phyloP scores from a whole-genome alignment of 495 filamentous ascomycete species.

The Hyaloscypha bicolor region DNA sequence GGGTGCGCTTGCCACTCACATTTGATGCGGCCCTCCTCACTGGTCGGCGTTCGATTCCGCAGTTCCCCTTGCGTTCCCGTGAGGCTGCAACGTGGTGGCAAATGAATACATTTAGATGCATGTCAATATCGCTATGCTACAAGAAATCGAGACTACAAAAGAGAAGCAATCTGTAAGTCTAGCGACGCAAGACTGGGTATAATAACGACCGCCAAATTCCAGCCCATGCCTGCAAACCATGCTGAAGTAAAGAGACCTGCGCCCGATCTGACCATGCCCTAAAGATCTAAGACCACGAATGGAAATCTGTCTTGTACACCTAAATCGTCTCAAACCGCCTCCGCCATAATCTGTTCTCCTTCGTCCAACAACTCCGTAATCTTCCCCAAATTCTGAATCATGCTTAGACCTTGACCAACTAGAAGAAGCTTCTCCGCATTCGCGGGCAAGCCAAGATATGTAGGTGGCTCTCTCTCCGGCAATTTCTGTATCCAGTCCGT shows the following conservation, averaged over 20 bases:
- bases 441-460: conserved; percentile 92
- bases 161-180: conserved; percentile 21
- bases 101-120: neutral
- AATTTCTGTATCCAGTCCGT: conserved; percentile 88
- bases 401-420: conserved; percentile 82
- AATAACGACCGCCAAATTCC: conserved; percentile 15
- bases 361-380: conserved; percentile 89
- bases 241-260: conserved; percentile 17
- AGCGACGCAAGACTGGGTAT: conserved; percentile 25
- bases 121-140: conserved; percentile 19
- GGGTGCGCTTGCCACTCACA: too few relatives aligned
- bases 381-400: conserved; percentile 81
- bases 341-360: conserved; percentile 86
- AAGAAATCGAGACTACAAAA: conserved; percentile 12
- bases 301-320: conserved; percentile 20
- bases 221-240: conserved; percentile 23
- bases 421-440: conserved; percentile 96
- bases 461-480: conserved; percentile 94
- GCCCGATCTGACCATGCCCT: conserved; percentile 25
- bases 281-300: conserved; percentile 8
- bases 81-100: neutral
- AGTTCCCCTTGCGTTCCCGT: too few relatives aligned
- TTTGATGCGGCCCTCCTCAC: too few relatives aligned
- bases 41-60: too few relatives aligned
- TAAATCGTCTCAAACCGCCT: conserved; percentile 42